Percentiles rank a stretch among this genome's conserved stretches.
phyloP scores from a whole-genome alignment of 495 filamentous ascomycete genomes.

The Acidiella bohemica region DNA sequence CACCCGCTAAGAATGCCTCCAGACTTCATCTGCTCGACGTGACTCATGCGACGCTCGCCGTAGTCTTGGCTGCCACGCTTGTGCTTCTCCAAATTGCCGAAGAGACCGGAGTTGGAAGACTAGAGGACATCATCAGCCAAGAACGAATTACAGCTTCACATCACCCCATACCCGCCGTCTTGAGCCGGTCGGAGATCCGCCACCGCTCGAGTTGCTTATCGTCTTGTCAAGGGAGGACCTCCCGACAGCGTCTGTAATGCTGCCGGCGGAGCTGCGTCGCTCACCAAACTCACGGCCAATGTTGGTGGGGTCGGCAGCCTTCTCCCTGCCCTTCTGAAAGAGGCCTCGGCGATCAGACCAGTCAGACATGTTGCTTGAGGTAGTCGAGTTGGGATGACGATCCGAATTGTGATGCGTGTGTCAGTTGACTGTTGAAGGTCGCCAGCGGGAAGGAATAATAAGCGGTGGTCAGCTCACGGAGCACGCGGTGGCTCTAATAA shows the following conservation, averaged over 20 bases:
- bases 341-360: slow-evolving; percentile 14
- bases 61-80: slow-evolving; percentile 20
- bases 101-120: slow-evolving; percentile 10
- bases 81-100: slow-evolving; percentile 10
- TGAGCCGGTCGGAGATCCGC: slow-evolving; percentile 3
- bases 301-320: too few species aligned
- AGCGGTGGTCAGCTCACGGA: background rate
- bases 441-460: background rate
- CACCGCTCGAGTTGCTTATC: slow-evolving; percentile 4
- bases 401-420: too few species aligned
- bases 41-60: slow-evolving; percentile 14
- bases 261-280: too few species aligned
- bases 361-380: slow-evolving; percentile 1
- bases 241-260: slow-evolving; percentile 6
- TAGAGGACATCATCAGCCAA: background rate
- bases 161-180: background rate
- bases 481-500: too few species aligned
- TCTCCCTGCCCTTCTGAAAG: slow-evolving; percentile 14
- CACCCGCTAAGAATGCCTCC: slow-evolving; percentile 11
- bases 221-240: slow-evolving; percentile 17
- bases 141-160: background rate
- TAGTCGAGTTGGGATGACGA: background rate
- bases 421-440: background rate
- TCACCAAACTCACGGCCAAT: too few species aligned
- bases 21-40: slow-evolving; percentile 1